Percentiles rank a stretch among this genome's conserved stretches.
Conservation (phyloP, 345 rosid species). For the Corymbia maculata region DNA sequence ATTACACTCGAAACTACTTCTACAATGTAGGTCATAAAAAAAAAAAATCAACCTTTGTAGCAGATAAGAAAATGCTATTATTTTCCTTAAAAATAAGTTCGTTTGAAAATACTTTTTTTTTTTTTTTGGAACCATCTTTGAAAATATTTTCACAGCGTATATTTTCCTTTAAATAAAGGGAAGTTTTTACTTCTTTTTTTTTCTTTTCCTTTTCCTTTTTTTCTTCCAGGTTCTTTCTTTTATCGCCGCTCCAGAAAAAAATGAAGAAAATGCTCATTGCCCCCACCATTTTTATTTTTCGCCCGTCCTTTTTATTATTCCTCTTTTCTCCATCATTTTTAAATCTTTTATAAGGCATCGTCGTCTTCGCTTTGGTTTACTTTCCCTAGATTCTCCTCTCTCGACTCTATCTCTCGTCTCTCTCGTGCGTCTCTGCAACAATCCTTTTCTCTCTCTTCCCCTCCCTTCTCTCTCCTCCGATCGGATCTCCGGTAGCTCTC, state of each 20-base stretch:
- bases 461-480: not conserved
- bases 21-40: rapidly evolving
- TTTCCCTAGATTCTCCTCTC: not conserved
- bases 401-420: not conserved
- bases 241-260: not conserved
- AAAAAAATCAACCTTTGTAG: not conserved
- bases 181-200: not conserved
- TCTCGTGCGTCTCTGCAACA: not conserved
- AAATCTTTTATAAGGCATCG: not conserved
- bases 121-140: not conserved
- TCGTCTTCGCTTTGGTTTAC: not conserved
- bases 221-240: not conserved
- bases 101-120: not conserved
- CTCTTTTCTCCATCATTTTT: not conserved
- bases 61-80: not conserved
- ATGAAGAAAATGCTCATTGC: not conserved
- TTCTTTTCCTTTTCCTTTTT: not conserved
- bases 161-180: not conserved
- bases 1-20: not conserved
- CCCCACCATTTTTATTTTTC: not conserved
- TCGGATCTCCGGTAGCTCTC: not conserved
- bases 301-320: not conserved
- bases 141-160: not conserved
- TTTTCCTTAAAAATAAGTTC: not conserved
- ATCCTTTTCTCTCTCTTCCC: not conserved